A percentile compares a stretch with the other conserved stretches of the same genome.
These are phyloP conservation scores for Exophiala sideris DNA, from an alignment of 2,329 filamentous ascomycete species.

Conservation along the genomic window DNA sequence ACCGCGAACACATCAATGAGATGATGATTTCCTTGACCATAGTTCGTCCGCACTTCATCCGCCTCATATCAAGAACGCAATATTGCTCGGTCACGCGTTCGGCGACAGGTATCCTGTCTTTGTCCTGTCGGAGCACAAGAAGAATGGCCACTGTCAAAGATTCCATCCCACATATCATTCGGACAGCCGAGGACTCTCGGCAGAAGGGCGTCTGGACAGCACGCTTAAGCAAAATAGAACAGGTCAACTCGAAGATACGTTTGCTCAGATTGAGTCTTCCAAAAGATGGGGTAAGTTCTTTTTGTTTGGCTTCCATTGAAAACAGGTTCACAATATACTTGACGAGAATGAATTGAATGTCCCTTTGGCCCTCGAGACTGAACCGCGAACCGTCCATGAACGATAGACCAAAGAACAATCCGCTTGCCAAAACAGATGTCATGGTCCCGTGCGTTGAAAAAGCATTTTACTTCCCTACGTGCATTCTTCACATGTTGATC, in stretches of 20 bases:
- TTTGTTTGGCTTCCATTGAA: not conserved
- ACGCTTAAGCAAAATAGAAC: slow-evolving; percentile 57
- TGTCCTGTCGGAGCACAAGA: not conserved
- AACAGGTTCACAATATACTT: too few relatives aligned
- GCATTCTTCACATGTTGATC: not conserved
- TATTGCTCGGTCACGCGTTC: not conserved
- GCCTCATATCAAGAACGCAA: not conserved
- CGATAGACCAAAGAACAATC: too few relatives aligned
- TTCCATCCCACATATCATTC: slow-evolving; percentile 59
- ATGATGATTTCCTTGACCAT: not conserved
- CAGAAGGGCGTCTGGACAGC: slow-evolving; percentile 63
- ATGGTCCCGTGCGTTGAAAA: not conserved
- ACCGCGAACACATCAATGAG: not conserved
- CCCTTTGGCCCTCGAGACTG: slow-evolving; percentile 5
- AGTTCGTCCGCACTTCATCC: not conserved
- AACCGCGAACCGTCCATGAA: not conserved
- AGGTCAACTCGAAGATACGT: slow-evolving; percentile 65
- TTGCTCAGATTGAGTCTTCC: slow-evolving; percentile 64
- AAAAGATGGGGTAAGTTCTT: slow-evolving; percentile 36
- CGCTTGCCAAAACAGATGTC: not conserved
- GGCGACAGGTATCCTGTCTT: not conserved
- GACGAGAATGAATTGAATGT: too few relatives aligned
- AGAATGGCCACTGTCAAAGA: slow-evolving; percentile 32
- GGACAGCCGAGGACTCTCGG: slow-evolving; percentile 71
- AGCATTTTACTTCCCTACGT: too few relatives aligned